Base-by-base conservation (phyloP, 768 basidiomycete species). In the Tulasnella sp. region DNA sequence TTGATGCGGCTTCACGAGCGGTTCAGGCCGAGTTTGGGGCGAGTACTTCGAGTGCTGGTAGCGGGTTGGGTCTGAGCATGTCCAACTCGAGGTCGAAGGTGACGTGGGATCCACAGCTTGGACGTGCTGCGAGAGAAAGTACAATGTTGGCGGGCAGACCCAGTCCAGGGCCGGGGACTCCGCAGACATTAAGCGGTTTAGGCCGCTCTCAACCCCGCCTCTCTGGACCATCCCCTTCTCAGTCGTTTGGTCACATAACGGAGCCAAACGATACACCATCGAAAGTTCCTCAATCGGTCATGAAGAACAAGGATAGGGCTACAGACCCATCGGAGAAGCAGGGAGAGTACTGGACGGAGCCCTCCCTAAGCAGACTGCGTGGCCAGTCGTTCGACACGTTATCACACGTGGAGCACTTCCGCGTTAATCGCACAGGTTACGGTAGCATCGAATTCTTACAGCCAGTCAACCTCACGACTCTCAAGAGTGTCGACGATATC, bases 271-370 rank as follows among this genome's bases (percentile, higher is more conserved):
- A 38, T 4, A 22, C 50, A 52, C 44, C 56, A 7, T 25, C 56
- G 19, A 58, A 58, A 29, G 21, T 38, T 15, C 56, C 43, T 22
- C 30, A 34, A 17, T 58, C 56, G 8, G 56, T 46, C 17, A 27
- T 38, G 27, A 58, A 58, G 19, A 31, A 30, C 67, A 61, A 2
- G 38, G 31, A 62, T 65, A 24, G 55, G 64, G 65, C 72, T 44
- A 17, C 53, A 73, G 75, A 63, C 70, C 71, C 62, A 52, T 76
- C 81, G 15, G 79, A 31, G 24, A 41, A 83, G 61, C 82, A 92
- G 62, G 96, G 93, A 43, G 90, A 96, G 61, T 99, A 98, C 73
- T 97, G 83, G 79, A 81, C 86, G 59, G 83, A 83, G 63, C 96
- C 96, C 11, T 80, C 83, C 55, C 72, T 97, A 60, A 73, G 78